A percentile compares a stretch with the other conserved stretches of the same genome.
These are phyloP conservation scores for Pterocarpus macrocarpus DNA, from an alignment of 306 rosid species.

Conservation along the genomic window DNA sequence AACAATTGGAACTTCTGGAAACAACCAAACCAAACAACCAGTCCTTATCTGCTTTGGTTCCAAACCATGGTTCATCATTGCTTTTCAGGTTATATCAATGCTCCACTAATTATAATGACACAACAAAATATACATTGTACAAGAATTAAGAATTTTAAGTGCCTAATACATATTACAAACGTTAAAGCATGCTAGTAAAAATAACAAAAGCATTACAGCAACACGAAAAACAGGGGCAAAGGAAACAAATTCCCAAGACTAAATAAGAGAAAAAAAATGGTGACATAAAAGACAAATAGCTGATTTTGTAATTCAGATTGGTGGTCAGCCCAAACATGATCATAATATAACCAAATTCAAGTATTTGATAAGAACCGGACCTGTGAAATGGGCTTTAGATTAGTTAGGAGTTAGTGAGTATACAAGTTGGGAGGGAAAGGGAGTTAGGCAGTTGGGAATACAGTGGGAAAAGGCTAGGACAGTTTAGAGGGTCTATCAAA, in stretches of 20 bases:
- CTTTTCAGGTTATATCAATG: not conserved
- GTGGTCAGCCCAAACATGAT: not conserved
- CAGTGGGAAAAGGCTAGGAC: not conserved
- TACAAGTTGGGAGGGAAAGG: not conserved
- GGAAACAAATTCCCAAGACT: not conserved
- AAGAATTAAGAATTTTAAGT: too few species aligned
- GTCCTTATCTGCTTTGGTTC: not conserved
- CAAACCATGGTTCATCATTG: not conserved
- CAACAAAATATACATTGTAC: not conserved
- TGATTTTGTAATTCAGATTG: not conserved
- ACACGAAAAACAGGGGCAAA: not conserved
- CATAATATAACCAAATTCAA: slow-evolving; percentile 27
- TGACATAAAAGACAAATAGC: not conserved
- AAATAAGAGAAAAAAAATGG: not conserved
- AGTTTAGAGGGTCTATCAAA: too few species aligned
- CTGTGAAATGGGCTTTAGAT: not conserved
- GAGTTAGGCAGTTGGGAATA: not conserved
- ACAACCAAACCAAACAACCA: not conserved
- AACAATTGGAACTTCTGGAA: not conserved
- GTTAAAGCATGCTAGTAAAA: not conserved
- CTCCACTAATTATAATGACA: not conserved
- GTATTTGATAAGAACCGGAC: not conserved
- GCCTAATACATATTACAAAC: not conserved
- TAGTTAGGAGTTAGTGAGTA: not conserved
- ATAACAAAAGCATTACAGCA: not conserved